Base-by-base conservation (phyloP, 331 rosid species). In the Phaseolus coccineus region DNA sequence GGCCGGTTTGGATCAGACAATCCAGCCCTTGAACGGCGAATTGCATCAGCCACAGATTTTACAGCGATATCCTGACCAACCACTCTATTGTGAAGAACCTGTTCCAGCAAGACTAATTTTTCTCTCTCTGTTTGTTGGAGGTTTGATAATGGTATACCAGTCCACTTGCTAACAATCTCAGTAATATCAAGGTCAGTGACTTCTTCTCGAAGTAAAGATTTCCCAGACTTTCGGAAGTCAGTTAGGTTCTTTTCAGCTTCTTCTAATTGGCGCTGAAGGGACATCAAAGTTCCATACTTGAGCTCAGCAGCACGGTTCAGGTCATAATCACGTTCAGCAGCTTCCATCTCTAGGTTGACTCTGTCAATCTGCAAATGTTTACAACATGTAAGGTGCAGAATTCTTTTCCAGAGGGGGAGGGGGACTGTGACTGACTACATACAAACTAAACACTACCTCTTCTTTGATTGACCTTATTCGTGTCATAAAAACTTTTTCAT, bases 221-320 rank as follows among this genome's bases (percentile, higher is more conserved):
- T 78, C 65, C 92, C 97, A 56, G 96, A 89, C 71, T 83, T 83
- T 77, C 80, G 97, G 62, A 90, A 91, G n/a, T 89, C 91, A 1
- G 86, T 80, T 22, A 96, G 88, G 71, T 90, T 91, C 79, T 87
- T 89, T 84, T 96, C 99, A 59, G 94, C 97, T 86, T 90, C 94
- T 82, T 87, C 88, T 61, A 93, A 70, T 58, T 89, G 96, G 71
- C 91, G 97, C 72, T 91, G 92, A 74, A 92, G 91, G 80, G 93
- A 83, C 78, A 87, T 89, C 25, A 87, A 80, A 47, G 97, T 93
- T 82, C 98, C 99, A 73, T 96, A 96, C 80, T 93, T 96, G 55
- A 96, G 97, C 85, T 96, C 99, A 35, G 99, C 99, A 53, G 99
- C 99, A 47, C 98, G 97, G 84, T 68, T 96, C 70, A 96, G 84